Base-by-base conservation (phyloP, 352 stramenopile species). In the Pythium myriotylum region DNA sequence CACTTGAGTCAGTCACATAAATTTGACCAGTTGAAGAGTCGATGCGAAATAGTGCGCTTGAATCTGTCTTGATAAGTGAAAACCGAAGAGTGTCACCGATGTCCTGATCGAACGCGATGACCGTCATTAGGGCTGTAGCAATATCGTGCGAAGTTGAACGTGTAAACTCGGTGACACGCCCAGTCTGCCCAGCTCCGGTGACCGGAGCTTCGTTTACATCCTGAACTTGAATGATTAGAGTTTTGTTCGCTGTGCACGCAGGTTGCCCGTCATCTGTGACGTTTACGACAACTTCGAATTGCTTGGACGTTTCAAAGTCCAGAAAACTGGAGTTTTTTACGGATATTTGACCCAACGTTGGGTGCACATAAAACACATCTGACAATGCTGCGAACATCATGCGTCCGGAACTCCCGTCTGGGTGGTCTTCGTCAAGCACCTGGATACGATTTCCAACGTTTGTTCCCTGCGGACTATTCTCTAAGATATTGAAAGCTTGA, bases 171-270 rank as follows among this genome's bases (percentile, higher is more conserved):
- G 55, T 48, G 7, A 84, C 68, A 17, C 42, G 58, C 2, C 74
- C 79, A 12, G 63, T 41, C 39, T 74, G 54, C 0, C 68, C 62
- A 60, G 27, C n/a, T 7, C 72, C 27, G 37, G 79, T 61, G 5
- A 22, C 32, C 1, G 79, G 79, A 26, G 74, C 46, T 26, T 88
- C 79, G 17, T 88, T 88, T 8, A 84, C 62, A 54, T 88, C 68
- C 4, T 80, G 16, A 24, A 75, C 62, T 41, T 61, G 52, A 20
- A 75, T 61, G 9, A 29, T 37, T 3, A 72, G 13, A 3, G 58
- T 48, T 3, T 40, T 35, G 14, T 48, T 65, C 10, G 13, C 59
- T 9, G 58, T 65, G 23, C 60, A 70, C 4, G 41, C 1, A 22
- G 68, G 68, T 43, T 58, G 27, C 5, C 57, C 68, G 41, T 71